Evolutionary conservation across 495 filamentous ascomycete genomes (phyloP), one percentile per base, ranked within the genome.

Genomic region (Rhizodiscina lignyota): DNA sequence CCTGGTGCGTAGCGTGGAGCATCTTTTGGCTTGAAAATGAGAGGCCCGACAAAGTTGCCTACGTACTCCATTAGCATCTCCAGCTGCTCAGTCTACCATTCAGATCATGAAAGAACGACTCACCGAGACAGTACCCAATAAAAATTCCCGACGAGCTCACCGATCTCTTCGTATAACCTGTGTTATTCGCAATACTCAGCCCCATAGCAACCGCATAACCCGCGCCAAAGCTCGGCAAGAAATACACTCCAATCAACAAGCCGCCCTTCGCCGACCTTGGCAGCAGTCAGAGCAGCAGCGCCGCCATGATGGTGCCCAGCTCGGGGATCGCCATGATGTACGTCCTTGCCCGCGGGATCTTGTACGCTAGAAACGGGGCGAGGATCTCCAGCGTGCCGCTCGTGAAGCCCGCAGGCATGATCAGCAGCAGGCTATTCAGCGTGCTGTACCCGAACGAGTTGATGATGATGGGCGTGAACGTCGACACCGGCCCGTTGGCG

Each of bases 131-230:
- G 37, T 62, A 64, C 4, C 60, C 59, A 28, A 63, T 56, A 37
- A 56, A 63, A 5, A 63, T 37, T 0, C 54, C 56, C 0, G 59
- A 50, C 1, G 47, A 52, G 5, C 52, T 51, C 19, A 63, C 43
- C 0, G 53, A 51, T 10, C 57, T 48, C 40, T 62, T 62, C 1
- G 58, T 63, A 36, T 63, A 60, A 1, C 62, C 62, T 1, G 62
- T 60, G 34, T 51, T 62, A 42, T 66, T 64, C 5, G 60, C 62
- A 27, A 62, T 52, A 26, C 55, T 48, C 11, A 65, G 43, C 0
- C 61, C 58, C 58, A 67, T 63, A 5, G 42, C 27, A 11, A 52
- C 47, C 11, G 41, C 45, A 37, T 50, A 52, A 24, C 35, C 36
- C 2, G 43, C 49, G n/a, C 49, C 47, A 22, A 44, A 52, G 3